Evolutionary conservation across 164 flowering plant species (phyloP).

Genomic region (Nymphaea thermarum): DNA sequence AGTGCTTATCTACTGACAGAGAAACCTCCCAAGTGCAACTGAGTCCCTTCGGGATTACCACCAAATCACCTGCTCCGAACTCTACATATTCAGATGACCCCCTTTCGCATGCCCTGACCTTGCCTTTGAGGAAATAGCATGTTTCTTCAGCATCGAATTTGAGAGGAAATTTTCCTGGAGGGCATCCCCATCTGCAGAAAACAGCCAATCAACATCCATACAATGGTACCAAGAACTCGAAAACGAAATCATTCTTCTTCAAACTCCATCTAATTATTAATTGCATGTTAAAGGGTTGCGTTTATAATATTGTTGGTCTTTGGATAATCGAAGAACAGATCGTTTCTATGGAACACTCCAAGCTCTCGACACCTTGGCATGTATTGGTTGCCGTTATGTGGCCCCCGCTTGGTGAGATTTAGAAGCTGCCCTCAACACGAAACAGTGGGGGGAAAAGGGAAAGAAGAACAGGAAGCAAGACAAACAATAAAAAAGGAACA

Average conservation of each 20-base stretch:
- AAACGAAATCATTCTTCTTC: no score
- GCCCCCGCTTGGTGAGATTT: no score
- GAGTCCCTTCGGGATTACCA: constrained; percentile 31
- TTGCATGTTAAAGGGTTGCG: no score
- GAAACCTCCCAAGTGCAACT: constrained; percentile 81
- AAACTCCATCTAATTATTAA: no score
- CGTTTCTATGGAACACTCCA: no score
- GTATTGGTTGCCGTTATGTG: no score
- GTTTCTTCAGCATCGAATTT: constrained; percentile 81
- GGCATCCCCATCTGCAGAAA: constrained; percentile 67
- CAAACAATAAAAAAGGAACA: not conserved
- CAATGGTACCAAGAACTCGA: no score
- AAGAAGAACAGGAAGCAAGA: not conserved
- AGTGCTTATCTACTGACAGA: constrained; percentile 56
- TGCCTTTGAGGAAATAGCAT: constrained; percentile 72
- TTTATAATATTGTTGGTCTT: no score
- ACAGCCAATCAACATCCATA: not conserved
- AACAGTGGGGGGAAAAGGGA: constrained; percentile 1
- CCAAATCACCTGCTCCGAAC: constrained; percentile 74
- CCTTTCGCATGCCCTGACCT: constrained; percentile 56
- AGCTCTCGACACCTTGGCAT: no score
- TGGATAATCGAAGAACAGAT: no score
- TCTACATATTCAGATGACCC: constrained; percentile 38
- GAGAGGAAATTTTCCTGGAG: constrained; percentile 72
- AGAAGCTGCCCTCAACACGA: no score